Conservation (phyloP, 1,139 yeast species). For the Pichia sp. region DNA sequence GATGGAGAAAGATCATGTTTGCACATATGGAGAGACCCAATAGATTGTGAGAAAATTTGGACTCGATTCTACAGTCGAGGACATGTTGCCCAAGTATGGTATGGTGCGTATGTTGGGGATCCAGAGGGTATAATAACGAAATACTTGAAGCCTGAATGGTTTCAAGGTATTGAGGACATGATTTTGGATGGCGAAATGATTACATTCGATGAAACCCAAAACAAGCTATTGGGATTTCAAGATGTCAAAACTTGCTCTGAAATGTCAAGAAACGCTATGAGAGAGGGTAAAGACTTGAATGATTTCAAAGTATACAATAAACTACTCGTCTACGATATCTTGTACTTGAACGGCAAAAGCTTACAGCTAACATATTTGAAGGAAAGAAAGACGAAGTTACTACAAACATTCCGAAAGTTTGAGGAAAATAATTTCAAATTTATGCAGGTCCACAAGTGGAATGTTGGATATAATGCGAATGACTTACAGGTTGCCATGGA, state of each 20-base stretch:
- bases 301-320: conserved; percentile 8
- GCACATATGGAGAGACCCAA: conserved; percentile 45
- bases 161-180: conserved; percentile 28
- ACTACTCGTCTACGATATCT: conserved; percentile 45
- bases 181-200: conserved; percentile 93
- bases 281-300: conserved; percentile 1
- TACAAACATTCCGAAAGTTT: conserved; percentile 2
- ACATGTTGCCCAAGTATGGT: conserved; percentile 70
- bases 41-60: conserved; percentile 38
- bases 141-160: conserved; percentile 31
- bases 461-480: conserved; percentile 39
- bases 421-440: conserved; percentile 37
- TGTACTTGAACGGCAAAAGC: conserved; percentile 22
- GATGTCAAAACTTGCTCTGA: conserved; percentile 18
- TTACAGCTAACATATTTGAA: conserved; percentile 10
- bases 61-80: conserved; percentile 60
- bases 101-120: conserved; percentile 58
- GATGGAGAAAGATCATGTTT: conserved; percentile 88
- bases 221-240: conserved; percentile 29
- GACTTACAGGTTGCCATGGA: conserved; percentile 57
- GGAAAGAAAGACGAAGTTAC: conserved; percentile 12
- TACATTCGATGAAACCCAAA: conserved; percentile 56
- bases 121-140: conserved; percentile 44
- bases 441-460: conserved; percentile 49
- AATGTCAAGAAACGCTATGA: not conserved